Percentiles rank a stretch among this genome's conserved stretches.
Evolutionary conservation across 305 asterid genomes (phyloP).

Genomic region (Ilex paraguariensis): DNA sequence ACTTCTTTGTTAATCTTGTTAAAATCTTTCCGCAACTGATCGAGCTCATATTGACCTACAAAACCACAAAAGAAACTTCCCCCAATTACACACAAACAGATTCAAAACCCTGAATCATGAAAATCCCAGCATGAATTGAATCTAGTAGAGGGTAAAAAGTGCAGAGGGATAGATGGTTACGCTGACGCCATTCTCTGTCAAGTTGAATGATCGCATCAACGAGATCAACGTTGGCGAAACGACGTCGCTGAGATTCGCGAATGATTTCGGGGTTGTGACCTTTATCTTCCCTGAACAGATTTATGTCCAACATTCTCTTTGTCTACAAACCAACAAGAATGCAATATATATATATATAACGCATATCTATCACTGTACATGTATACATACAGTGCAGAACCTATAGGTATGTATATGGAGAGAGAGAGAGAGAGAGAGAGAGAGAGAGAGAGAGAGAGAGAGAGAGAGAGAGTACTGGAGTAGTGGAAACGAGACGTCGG

Average conservation of each 20-base stretch:
- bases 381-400: no score
- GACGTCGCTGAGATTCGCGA: conserved; percentile 86
- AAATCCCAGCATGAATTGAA: no score
- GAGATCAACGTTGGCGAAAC: conserved; percentile 46
- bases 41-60: conserved; percentile 80
- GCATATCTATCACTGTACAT: no score
- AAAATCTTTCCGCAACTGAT: conserved; percentile 57
- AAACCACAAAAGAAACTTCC: conserved; percentile 14
- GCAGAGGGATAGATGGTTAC: conserved; percentile 25
- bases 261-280: conserved; percentile 75
- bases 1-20: conserved; percentile 71
- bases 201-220: conserved; percentile 78
- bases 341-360: no score
- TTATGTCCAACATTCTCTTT: conserved; percentile 72
- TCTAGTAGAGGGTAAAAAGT: no score
- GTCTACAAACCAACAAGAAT: no score
- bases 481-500: no score
- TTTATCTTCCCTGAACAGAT: conserved; percentile 75
- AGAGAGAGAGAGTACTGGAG: no score
- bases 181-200: conserved; percentile 68
- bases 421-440: no score
- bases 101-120: no score
- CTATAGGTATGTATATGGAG: no score
- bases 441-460: no score
- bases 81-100: conserved; percentile 1